These are phyloP conservation scores for Aspergillus nanangensis DNA, from an alignment of 495 filamentous ascomycete genomes.

Conservation along the genomic window DNA sequence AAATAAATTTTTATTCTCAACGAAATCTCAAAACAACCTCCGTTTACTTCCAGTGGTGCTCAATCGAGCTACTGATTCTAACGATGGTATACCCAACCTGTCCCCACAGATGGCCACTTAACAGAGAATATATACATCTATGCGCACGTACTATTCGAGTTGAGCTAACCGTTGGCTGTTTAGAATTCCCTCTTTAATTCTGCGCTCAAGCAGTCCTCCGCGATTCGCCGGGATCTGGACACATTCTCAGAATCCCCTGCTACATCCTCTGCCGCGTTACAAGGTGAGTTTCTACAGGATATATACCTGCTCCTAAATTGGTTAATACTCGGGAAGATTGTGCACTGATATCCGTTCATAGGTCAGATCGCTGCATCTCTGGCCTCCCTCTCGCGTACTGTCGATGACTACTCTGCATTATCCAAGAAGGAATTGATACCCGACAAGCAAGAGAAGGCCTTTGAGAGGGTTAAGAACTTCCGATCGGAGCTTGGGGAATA, in stretches of 20 bases:
- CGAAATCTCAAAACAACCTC: too few relatives aligned
- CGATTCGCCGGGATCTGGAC: conserved; percentile 81
- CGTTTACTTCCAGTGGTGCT: too few relatives aligned
- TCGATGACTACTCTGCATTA: conserved; percentile 86
- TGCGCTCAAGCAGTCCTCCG: conserved; percentile 85
- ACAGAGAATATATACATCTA: too few relatives aligned
- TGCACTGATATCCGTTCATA: conserved; percentile 24
- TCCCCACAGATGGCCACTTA: too few relatives aligned
- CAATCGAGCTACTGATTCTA: too few relatives aligned
- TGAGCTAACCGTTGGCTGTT: neutral
- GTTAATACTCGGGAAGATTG: neutral
- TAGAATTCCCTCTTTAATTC: conserved; percentile 95
- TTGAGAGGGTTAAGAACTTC: conserved; percentile 81
- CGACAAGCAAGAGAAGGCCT: conserved; percentile 85
- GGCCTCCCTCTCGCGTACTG: conserved; percentile 80
- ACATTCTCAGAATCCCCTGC: conserved; percentile 59
- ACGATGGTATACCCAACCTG: too few relatives aligned
- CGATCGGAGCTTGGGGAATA: conserved; percentile 76
- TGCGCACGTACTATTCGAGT: too few relatives aligned
- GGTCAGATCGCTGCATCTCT: conserved; percentile 83
- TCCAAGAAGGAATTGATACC: conserved; percentile 83
- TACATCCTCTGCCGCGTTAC: conserved; percentile 59
- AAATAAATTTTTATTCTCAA: too few relatives aligned
- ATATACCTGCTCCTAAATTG: neutral
- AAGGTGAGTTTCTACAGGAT: conserved; percentile 38